Percentiles rank a stretch among this genome's conserved stretches.
These are phyloP conservation scores for Hygrophorus russula DNA, from an alignment of 768 basidiomycete genomes.

Conservation along the genomic window DNA sequence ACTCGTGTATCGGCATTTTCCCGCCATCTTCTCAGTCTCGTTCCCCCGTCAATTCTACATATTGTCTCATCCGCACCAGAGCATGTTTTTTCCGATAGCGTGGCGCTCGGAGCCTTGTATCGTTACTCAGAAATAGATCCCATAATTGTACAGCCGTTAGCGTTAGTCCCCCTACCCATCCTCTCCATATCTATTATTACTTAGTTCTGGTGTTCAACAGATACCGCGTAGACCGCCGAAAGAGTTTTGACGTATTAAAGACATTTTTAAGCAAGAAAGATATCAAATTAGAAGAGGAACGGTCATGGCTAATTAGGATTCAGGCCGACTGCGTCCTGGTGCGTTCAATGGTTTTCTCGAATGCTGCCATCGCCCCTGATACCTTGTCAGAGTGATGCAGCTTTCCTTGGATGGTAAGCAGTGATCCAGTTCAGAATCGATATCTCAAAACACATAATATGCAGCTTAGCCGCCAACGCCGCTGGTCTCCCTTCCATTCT, in stretches of 20 bases:
- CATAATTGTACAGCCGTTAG: constrained; percentile 70
- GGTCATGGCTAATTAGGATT: constrained; percentile 41
- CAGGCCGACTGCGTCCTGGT: constrained; percentile 44
- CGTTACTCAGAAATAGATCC: constrained; percentile 69
- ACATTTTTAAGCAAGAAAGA: constrained; percentile 49
- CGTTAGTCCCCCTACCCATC: constrained; percentile 31
- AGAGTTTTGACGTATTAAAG: constrained; percentile 53
- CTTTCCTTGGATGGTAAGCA: constrained; percentile 61
- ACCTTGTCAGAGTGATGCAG: constrained; percentile 44
- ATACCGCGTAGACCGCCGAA: constrained; percentile 62
- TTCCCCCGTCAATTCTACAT: constrained; percentile 25
- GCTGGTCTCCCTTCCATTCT: constrained; percentile 59
- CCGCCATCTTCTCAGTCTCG: constrained; percentile 40
- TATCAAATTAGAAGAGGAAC: constrained; percentile 40
- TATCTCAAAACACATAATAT: neutral
- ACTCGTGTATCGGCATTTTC: constrained; percentile 73
- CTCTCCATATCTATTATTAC: constrained; percentile 4
- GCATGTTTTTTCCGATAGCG: constrained; percentile 57
- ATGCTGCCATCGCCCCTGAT: too few relatives aligned
- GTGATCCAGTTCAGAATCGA: constrained; percentile 11
- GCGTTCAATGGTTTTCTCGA: too few relatives aligned
- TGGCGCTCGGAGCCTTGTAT: constrained; percentile 52
- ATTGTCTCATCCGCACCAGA: constrained; percentile 69
- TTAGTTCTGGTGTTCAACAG: constrained; percentile 18
- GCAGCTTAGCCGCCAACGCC: constrained; percentile 53